Evolutionary conservation across 176 grass and related monocot genomes (phyloP).

Genomic region (Carex pumila): DNA sequence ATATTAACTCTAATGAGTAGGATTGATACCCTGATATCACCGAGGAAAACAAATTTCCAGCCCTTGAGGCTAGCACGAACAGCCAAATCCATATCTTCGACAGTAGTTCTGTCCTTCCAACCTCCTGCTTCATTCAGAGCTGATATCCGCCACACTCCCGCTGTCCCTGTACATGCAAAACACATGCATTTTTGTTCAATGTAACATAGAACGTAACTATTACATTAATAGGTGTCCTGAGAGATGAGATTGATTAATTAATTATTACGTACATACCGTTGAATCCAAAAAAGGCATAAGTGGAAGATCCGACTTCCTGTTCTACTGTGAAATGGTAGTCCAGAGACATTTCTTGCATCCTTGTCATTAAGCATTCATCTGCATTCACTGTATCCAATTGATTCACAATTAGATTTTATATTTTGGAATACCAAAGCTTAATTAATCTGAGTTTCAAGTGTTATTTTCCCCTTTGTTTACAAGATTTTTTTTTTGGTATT

Average conservation of each 20-base stretch:
- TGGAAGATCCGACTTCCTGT: conserved; percentile 61
- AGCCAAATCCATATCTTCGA: conserved; percentile 84
- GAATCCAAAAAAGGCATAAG: conserved; percentile 60
- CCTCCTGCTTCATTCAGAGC: conserved; percentile 61
- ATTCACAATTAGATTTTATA: conserved; percentile 2
- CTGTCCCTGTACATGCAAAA: conserved; percentile 37
- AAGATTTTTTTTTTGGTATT: background rate
- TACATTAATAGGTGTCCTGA: background rate
- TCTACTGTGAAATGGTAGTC: conserved; percentile 78
- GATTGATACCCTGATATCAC: conserved; percentile 48
- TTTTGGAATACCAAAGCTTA: background rate
- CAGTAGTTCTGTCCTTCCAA: conserved; percentile 69
- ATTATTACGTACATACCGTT: conserved; percentile 31
- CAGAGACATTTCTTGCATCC: conserved; percentile 80
- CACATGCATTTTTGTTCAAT: background rate
- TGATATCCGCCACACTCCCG: conserved; percentile 61
- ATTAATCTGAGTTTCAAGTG: background rate
- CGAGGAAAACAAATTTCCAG: conserved; percentile 70
- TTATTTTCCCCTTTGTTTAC: background rate
- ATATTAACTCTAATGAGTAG: background rate
- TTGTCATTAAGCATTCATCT: conserved; percentile 70
- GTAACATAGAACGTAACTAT: background rate
- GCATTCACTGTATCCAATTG: conserved; percentile 40
- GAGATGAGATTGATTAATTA: background rate
- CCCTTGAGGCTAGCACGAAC: conserved; percentile 64